A percentile compares a stretch with the other conserved stretches of the same genome.
Conservation (phyloP, 2,329 filamentous ascomycete species). For the Alternaria viburni region DNA sequence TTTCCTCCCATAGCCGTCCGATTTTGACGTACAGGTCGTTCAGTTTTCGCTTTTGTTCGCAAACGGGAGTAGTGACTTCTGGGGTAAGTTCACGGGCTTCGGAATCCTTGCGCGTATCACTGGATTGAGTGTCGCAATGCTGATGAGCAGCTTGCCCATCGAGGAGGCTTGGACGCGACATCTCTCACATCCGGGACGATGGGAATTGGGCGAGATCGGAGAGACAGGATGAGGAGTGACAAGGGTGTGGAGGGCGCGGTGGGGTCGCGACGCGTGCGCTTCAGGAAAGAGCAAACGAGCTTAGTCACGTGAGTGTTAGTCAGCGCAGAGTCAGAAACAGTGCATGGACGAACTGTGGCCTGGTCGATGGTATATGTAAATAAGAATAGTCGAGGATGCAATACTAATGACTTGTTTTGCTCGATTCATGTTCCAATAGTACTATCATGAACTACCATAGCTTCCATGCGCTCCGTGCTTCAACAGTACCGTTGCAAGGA, state of each 20-base stretch:
- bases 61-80: no score
- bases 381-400: not conserved
- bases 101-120: no score
- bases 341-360: no score
- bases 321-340: not conserved
- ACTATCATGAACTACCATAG: not conserved
- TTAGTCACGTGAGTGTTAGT: not conserved
- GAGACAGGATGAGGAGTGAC: no score
- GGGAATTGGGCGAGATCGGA: no score
- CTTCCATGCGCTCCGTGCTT: not conserved
- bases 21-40: fast-evolving
- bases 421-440: not conserved
- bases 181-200: no score
- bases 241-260: no score
- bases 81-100: no score
- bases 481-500: not conserved
- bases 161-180: no score
- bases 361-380: not conserved
- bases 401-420: not conserved
- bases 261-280: not conserved
- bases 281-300: not conserved
- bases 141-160: no score
- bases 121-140: no score
- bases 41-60: not conserved
- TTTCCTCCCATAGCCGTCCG: not conserved